Conservation (phyloP, 2,329 filamentous ascomycete genomes). For the Venturia effusa region DNA sequence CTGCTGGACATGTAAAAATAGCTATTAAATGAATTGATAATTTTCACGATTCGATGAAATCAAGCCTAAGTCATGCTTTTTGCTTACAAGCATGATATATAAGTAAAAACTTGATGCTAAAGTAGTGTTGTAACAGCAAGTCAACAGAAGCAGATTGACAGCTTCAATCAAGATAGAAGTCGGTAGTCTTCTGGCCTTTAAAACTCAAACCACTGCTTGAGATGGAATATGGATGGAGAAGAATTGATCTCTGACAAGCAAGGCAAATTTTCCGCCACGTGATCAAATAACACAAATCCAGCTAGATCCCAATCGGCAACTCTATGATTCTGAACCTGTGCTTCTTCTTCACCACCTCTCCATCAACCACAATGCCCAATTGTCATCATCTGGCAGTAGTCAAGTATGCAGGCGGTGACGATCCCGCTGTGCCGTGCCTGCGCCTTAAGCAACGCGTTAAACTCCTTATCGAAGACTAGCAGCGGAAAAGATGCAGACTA, state of each 20-base stretch:
- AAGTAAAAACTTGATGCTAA: too few relatives aligned
- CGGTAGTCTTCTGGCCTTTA: too few relatives aligned
- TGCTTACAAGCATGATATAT: not conserved
- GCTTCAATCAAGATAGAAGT: not conserved
- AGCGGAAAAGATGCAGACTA: not conserved
- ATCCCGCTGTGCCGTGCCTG: not conserved
- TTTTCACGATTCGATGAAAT: not conserved
- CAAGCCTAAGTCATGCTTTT: not conserved
- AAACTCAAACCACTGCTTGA: too few relatives aligned
- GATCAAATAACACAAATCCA: not conserved
- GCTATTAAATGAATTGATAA: not conserved
- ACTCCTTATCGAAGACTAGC: slow-evolving; percentile 3
- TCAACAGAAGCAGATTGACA: not conserved
- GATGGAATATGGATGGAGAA: too few relatives aligned
- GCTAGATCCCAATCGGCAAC: not conserved
- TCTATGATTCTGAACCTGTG: not conserved
- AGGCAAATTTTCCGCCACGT: not conserved
- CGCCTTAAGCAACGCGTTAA: not conserved
- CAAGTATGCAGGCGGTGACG: not conserved
- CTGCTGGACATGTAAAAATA: not conserved
- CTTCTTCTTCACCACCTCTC: not conserved
- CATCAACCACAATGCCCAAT: not conserved
- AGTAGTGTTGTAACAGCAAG: too few relatives aligned
- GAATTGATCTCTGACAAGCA: too few relatives aligned
- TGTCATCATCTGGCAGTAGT: not conserved